phyloP scores from a whole-genome alignment of 2,329 filamentous ascomycete species.

The Ophidiomyces ophidiicola region DNA sequence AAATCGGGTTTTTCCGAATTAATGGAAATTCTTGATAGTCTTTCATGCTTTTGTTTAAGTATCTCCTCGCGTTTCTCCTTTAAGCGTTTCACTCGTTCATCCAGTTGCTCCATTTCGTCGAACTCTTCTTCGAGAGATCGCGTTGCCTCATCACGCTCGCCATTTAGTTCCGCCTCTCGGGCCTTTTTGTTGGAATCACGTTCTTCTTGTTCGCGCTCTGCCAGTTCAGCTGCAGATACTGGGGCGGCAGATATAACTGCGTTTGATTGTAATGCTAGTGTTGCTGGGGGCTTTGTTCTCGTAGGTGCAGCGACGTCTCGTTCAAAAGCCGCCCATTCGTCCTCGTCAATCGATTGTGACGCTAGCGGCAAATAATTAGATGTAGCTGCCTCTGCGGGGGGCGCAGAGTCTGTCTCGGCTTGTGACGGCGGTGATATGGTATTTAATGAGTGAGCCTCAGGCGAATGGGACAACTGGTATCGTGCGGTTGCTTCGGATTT shows the following conservation, averaged over 20 bases:
- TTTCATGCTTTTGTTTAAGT: slow-evolving; percentile 33
- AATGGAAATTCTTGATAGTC: no score
- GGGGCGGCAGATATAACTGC: slow-evolving; percentile 59
- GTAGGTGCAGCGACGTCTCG: slow-evolving; percentile 55
- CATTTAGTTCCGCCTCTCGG: slow-evolving; percentile 47
- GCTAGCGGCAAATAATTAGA: slow-evolving; percentile 8
- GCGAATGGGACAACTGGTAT: no score
- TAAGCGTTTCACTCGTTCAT: slow-evolving; percentile 55
- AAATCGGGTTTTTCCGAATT: slow-evolving; percentile 43
- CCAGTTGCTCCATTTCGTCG: slow-evolving; percentile 69
- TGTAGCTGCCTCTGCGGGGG: neutral
- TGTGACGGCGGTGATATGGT: neutral
- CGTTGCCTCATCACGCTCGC: slow-evolving; percentile 64
- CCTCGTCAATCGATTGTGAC: slow-evolving; percentile 48
- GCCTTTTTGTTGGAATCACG: slow-evolving; percentile 29
- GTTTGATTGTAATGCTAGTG: slow-evolving; percentile 26
- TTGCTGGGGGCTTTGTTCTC: slow-evolving; percentile 22
- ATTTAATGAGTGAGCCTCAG: neutral
- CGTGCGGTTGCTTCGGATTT: slow-evolving; percentile 13
- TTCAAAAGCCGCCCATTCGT: slow-evolving; percentile 79
- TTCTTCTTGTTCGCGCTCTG: slow-evolving; percentile 41
- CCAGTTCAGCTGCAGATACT: slow-evolving; percentile 52
- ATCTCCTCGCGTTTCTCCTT: slow-evolving; percentile 61
- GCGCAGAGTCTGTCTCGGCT: slow-evolving; percentile 3
- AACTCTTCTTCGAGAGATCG: slow-evolving; percentile 64